Evolutionary conservation across 169 alveolate species (phyloP).

Genomic region (Plasmodium cynomolgi): DNA sequence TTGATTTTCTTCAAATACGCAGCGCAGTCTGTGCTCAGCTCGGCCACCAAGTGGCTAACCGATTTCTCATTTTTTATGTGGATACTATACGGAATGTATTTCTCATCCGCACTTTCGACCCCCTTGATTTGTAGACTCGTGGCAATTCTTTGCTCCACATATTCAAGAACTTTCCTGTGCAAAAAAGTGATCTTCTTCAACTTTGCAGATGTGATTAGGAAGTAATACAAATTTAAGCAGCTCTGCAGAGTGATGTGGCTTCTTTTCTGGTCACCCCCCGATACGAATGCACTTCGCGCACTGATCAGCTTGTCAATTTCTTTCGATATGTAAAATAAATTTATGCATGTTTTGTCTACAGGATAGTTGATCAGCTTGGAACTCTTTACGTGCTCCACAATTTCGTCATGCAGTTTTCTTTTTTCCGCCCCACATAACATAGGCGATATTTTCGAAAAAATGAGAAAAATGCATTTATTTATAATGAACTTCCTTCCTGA

Average conservation of each 20-base stretch:
- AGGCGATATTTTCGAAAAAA: constrained; percentile 29
- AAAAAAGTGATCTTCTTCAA: constrained; percentile 9
- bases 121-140: neutral
- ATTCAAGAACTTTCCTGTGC: constrained; percentile 3
- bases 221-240: constrained; percentile 39
- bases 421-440: constrained; percentile 20
- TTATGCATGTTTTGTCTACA: constrained; percentile 17
- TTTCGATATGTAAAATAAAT: constrained; percentile 31
- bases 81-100: constrained; percentile 39
- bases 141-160: constrained; percentile 30
- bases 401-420: constrained; percentile 7
- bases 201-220: constrained; percentile 22
- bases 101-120: neutral
- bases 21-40: constrained; percentile 3
- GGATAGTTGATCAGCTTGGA: constrained; percentile 42
- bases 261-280: neutral
- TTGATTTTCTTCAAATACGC: constrained; percentile 40
- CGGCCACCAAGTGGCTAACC: constrained; percentile 8
- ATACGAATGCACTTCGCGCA: neutral
- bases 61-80: constrained; percentile 25
- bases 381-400: constrained; percentile 12
- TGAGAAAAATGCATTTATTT: constrained; percentile 7
- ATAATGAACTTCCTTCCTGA: neutral
- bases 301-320: constrained; percentile 23
- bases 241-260: neutral